Conservation (phyloP, 1,139 yeast genomes). For the Saccharomycopsis crataegensis region DNA sequence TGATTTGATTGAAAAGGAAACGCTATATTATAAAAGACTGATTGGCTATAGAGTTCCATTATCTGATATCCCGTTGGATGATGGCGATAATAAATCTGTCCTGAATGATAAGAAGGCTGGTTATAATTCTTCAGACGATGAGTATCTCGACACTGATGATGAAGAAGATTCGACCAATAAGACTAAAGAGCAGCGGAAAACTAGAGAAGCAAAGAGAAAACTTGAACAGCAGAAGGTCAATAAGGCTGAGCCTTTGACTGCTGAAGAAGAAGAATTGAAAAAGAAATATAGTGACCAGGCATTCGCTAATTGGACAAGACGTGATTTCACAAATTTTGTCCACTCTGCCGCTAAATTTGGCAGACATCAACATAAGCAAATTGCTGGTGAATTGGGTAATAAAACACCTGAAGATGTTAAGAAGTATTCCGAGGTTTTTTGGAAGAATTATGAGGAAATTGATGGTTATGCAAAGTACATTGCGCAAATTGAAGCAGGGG, state of each 20-base stretch:
- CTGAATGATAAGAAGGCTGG: slow-evolving; percentile 27
- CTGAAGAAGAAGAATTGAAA: slow-evolving; percentile 63
- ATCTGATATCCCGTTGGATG: slow-evolving; percentile 31
- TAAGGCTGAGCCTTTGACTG: slow-evolving; percentile 63
- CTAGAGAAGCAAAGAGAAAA: slow-evolving; percentile 38
- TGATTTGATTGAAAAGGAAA: slow-evolving; percentile 69
- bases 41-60: slow-evolving; percentile 62
- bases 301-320: slow-evolving; percentile 73
- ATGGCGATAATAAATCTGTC: slow-evolving; percentile 22
- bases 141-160: slow-evolving; percentile 22
- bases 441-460: slow-evolving; percentile 63
- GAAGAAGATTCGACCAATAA: slow-evolving; percentile 43
- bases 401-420: slow-evolving; percentile 66
- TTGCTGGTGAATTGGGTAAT: slow-evolving; percentile 59
- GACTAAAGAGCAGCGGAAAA: slow-evolving; percentile 25
- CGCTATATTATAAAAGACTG: slow-evolving; percentile 64
- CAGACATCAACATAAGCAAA: slow-evolving; percentile 49
- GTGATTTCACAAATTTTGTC: slow-evolving; percentile 82
- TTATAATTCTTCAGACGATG: slow-evolving; percentile 25
- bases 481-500: slow-evolving; percentile 83
- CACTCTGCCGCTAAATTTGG: slow-evolving; percentile 81
- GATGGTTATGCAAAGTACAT: slow-evolving; percentile 84
- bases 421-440: slow-evolving; percentile 61
- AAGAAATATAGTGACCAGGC: slow-evolving; percentile 55
- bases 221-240: slow-evolving; percentile 62